These are phyloP conservation scores for Russula dissimulans DNA, from an alignment of 768 basidiomycete genomes.

Conservation along the genomic window DNA sequence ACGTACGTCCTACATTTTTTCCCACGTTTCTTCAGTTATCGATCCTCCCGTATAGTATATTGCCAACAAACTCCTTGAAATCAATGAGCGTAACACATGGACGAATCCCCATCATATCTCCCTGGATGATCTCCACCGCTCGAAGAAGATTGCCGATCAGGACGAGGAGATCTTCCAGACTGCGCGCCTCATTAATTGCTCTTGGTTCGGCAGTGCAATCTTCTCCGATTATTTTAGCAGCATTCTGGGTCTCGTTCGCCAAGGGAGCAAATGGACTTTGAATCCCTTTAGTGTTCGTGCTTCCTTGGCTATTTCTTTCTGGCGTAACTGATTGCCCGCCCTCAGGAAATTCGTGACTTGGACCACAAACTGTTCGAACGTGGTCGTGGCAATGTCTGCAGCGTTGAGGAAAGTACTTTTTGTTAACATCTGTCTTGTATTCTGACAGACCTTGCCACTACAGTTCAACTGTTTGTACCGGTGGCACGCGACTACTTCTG, in stretches of 20 bases:
- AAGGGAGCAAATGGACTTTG: constrained; percentile 71
- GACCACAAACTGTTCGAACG: constrained; percentile 67
- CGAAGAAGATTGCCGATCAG: constrained; percentile 28
- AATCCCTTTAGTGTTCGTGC: constrained; percentile 55
- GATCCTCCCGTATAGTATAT: constrained; percentile 49
- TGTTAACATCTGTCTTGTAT: background rate
- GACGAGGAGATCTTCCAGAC: constrained; percentile 71
- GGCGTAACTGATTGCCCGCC: background rate
- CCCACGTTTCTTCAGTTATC: background rate
- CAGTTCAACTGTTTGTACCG: constrained; percentile 82
- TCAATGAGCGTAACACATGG: constrained; percentile 69
- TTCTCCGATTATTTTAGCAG: constrained; percentile 78
- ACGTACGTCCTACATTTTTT: constrained; percentile 38
- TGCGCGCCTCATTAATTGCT: constrained; percentile 66
- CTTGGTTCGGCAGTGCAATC: constrained; percentile 72
- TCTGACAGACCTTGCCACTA: background rate
- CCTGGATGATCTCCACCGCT: constrained; percentile 19
- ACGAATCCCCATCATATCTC: constrained; percentile 43
- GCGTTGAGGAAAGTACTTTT: constrained; percentile 51
- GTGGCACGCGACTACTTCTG: constrained; percentile 78
- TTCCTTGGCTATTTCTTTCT: background rate
- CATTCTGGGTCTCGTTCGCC: constrained; percentile 69
- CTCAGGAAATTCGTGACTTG: constrained; percentile 52
- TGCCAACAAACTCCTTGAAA: constrained; percentile 63
- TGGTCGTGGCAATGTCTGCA: constrained; percentile 73